Evolutionary conservation across 331 rosid genomes (phyloP).

Genomic region (Quercus lobata): DNA sequence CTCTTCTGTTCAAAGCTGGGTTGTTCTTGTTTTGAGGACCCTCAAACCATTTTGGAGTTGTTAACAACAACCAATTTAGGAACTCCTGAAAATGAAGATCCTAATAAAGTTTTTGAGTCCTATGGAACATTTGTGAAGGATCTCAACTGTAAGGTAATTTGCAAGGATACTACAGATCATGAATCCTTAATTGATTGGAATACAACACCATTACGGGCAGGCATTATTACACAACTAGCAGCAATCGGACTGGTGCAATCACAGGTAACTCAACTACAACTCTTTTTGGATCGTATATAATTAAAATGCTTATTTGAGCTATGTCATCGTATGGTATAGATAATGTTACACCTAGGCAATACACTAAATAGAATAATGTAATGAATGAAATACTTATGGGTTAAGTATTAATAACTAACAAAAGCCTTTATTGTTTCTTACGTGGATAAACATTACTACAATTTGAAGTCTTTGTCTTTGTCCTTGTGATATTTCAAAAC

Average conservation of each 20-base stretch:
- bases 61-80: constrained; percentile 1
- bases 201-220: constrained; percentile 21
- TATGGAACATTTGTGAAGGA: constrained; percentile 29
- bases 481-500: background rate
- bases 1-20: constrained; percentile 40
- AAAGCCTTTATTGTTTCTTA: no score
- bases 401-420: background rate
- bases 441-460: background rate
- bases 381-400: background rate
- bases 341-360: background rate
- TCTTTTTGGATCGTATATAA: background rate
- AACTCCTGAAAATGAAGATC: background rate
- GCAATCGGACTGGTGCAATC: constrained; percentile 27
- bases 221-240: constrained; percentile 36
- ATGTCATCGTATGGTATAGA: background rate
- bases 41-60: constrained; percentile 21
- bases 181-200: background rate
- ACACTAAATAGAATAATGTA: background rate
- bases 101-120: constrained; percentile 9
- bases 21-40: constrained; percentile 41
- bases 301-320: background rate
- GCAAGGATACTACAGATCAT: background rate
- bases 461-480: background rate
- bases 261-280: constrained; percentile 28
- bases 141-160: constrained; percentile 21